Conservation (phyloP, 129 eudicot genomes). For the Scalesia atractyloides region DNA sequence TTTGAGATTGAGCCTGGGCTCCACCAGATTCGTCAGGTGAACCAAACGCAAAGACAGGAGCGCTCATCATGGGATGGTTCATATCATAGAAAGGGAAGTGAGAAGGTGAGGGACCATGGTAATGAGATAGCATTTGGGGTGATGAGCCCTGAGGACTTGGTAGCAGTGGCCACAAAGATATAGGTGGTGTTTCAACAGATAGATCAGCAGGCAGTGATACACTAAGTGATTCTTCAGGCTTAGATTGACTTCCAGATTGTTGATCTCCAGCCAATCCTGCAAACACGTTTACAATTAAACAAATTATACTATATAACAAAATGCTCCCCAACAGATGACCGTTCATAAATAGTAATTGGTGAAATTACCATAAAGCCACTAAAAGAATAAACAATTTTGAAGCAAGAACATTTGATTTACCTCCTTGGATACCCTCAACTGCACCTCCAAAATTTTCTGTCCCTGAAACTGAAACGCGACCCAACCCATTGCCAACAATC, state of each 20-base stretch:
- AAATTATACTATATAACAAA: neutral
- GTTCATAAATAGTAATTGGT: too few relatives aligned
- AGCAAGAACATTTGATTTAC: constrained; percentile 16
- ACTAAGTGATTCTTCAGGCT: constrained; percentile 69
- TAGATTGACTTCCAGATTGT: constrained; percentile 61
- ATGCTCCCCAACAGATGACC: too few relatives aligned
- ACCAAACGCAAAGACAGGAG: constrained; percentile 77
- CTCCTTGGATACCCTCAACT: constrained; percentile 47
- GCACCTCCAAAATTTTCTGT: constrained; percentile 48
- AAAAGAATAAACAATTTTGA: too few relatives aligned
- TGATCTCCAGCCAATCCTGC: constrained; percentile 59
- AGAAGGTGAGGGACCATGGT: constrained; percentile 70
- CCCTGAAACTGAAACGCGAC: constrained; percentile 43
- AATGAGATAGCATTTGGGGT: constrained; percentile 72
- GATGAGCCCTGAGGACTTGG: constrained; percentile 88
- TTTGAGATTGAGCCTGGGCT: constrained; percentile 68
- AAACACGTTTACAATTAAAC: constrained; percentile 17
- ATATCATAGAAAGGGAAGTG: constrained; percentile 92
- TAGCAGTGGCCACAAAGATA: constrained; percentile 83
- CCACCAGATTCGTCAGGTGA: constrained; percentile 74
- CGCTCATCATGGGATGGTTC: constrained; percentile 85
- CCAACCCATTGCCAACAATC: constrained; percentile 47
- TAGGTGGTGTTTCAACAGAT: constrained; percentile 88
- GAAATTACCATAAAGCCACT: too few relatives aligned
- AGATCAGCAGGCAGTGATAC: constrained; percentile 99